phyloP scores from a whole-genome alignment of 169 alveolate species.

The Haemoproteus tartakovskyi region DNA sequence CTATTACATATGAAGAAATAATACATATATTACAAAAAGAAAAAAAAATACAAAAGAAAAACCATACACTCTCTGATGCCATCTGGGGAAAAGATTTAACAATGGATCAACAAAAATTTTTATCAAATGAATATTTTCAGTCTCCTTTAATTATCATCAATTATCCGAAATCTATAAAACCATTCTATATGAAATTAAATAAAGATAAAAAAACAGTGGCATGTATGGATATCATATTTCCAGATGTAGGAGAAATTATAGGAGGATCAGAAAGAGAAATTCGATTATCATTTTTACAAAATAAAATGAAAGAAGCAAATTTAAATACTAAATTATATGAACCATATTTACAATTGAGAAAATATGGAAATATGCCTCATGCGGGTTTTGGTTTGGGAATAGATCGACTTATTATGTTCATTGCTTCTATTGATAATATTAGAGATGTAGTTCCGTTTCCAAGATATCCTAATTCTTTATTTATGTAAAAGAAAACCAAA shows the following conservation, averaged over 20 bases:
- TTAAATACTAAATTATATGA: constrained; percentile 79
- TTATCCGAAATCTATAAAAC: constrained; percentile 88
- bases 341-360: constrained; percentile 90
- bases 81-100: constrained; percentile 82
- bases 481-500: too few species aligned
- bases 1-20: constrained; percentile 70
- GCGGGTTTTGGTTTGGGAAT: constrained; percentile 98
- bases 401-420: constrained; percentile 95
- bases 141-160: constrained; percentile 78
- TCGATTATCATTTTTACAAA: constrained; percentile 16
- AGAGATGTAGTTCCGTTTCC: constrained; percentile 99
- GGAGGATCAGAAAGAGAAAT: constrained; percentile 96
- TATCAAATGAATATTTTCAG: constrained; percentile 83
- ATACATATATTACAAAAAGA: constrained; percentile 60
- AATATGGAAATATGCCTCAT: constrained; percentile 96
- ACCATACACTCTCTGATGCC: constrained; percentile 66
- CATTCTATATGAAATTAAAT: constrained; percentile 92
- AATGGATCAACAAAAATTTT: constrained; percentile 73
- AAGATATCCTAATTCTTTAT: constrained; percentile 75
- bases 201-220: constrained; percentile 92
- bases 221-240: constrained; percentile 95
- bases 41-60: constrained; percentile 4
- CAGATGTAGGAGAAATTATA: constrained; percentile 94
- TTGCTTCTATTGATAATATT: constrained; percentile 96
- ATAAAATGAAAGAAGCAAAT: constrained; percentile 82